Base-by-base conservation (phyloP, 768 basidiomycete species). In the Tulasnella calospora region DNA sequence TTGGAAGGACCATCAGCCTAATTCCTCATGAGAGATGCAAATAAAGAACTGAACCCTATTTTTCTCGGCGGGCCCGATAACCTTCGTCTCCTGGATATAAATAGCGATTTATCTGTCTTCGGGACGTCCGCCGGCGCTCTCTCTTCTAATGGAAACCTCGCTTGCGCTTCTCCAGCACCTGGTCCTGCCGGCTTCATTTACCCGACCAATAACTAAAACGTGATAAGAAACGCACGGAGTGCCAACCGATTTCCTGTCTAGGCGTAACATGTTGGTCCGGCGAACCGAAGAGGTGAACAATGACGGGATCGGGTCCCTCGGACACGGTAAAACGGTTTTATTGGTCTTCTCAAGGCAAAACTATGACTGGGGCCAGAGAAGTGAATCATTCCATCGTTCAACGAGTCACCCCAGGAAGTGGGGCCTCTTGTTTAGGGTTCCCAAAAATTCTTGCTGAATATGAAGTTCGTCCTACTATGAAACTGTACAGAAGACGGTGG, bases 401-500 rank as follows among this genome's bases (percentile, higher is more conserved):
- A 2, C 8, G 38, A 33, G 21, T 41, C 8, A 99, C 98, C 0
- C 92, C 96, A 0, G 94, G 93, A 80, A 98, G 97, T 99, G 85
- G 86, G 95, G 82, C 73, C 79, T n/a, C 44, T 17, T 33, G n/a
- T 35, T 27, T 1, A 30, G 27, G 6, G 12, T 27, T 71, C 27
- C 55, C 44, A 13, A 70, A 44, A 19, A 3, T 67, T 67, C 76
- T 36, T 44, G 71, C 69, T 83, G 99, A 97, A 96, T 84, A 94
- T 94, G 86, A 99, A 98, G 85, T 94, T 99, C 84, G 87, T 99
- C 74, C 86, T 99, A 78, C 86, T 99, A 78, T 98, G 98, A 85
- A 97, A 99, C 84, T 88, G 88, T 10, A 97, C 94, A 88, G 98
- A 98, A 85, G 97, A 99, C 85, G 98, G 99, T 73, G 96, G 97